phyloP scores from a whole-genome alignment of 441 rosid genomes.

The Gossypium aridum region DNA sequence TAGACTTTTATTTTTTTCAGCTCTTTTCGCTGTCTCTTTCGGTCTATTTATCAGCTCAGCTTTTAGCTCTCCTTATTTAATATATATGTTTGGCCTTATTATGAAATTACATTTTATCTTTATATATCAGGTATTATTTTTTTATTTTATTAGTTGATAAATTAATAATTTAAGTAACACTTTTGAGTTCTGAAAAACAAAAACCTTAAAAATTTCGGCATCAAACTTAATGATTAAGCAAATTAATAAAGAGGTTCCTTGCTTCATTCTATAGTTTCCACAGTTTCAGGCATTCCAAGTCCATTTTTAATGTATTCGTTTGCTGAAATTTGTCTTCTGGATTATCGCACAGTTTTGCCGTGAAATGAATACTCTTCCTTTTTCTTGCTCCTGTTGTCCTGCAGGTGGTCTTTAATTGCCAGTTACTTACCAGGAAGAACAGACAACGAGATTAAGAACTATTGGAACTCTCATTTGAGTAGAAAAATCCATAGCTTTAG shows the following conservation, averaged over 20 bases:
- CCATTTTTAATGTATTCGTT: too few species aligned
- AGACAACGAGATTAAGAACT: slow-evolving; percentile 85
- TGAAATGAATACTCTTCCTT: background rate
- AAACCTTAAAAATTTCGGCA: too few species aligned
- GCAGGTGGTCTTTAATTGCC: slow-evolving; percentile 84
- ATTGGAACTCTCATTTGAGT: slow-evolving; percentile 83
- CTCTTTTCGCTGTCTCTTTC: background rate
- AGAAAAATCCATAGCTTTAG: slow-evolving; percentile 44
- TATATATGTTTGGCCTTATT: background rate
- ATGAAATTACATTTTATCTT: background rate
- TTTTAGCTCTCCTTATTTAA: background rate
- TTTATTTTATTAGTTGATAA: background rate
- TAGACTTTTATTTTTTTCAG: background rate
- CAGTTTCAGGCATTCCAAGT: background rate
- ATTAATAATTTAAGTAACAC: too few species aligned
- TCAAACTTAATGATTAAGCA: too few species aligned
- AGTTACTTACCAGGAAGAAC: slow-evolving; percentile 78
- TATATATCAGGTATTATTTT: background rate
- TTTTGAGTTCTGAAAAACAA: too few species aligned
- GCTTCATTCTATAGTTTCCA: background rate
- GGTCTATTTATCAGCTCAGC: background rate
- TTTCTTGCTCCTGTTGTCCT: background rate
- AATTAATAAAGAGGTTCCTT: too few species aligned
- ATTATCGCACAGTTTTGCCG: background rate
- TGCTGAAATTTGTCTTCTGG: too few species aligned